These are phyloP conservation scores for Nicotiana paniculata DNA, from an alignment of 257 asterid species.

Conservation along the genomic window DNA sequence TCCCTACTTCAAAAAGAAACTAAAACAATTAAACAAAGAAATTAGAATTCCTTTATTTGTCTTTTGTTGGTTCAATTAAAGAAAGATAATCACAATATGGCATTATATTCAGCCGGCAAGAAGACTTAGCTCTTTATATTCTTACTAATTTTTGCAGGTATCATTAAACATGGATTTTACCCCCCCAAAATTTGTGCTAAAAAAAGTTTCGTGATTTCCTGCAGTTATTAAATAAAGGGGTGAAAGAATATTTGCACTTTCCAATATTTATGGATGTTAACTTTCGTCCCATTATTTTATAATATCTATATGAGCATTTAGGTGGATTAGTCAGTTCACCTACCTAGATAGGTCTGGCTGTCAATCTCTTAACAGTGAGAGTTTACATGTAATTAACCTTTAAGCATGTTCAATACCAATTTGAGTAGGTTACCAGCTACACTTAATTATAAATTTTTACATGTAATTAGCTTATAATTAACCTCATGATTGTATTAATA, in stretches of 20 bases:
- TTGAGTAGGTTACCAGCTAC: background rate
- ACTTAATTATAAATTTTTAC: background rate
- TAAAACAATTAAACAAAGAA: no score
- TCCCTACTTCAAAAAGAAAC: no score
- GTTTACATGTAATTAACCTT: no score
- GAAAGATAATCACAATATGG: background rate
- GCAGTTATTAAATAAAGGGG: background rate
- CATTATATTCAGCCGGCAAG: no score
- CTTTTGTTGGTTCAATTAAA: background rate
- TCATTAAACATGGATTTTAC: background rate
- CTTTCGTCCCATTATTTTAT: background rate
- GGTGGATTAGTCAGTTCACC: background rate
- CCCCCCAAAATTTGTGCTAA: background rate
- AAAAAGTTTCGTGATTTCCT: background rate
- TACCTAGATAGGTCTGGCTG: background rate
- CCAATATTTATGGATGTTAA: background rate
- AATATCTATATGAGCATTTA: background rate
- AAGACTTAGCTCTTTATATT: no score
- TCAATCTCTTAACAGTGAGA: no score
- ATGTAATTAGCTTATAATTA: background rate
- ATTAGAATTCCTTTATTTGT: no score
- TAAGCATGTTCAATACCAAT: background rate
- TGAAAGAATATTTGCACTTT: background rate
- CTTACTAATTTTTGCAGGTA: background rate
- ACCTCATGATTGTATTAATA: background rate